Conservation (phyloP, 1,284 basidiomycete species). For the Melampsora occidentalis region DNA sequence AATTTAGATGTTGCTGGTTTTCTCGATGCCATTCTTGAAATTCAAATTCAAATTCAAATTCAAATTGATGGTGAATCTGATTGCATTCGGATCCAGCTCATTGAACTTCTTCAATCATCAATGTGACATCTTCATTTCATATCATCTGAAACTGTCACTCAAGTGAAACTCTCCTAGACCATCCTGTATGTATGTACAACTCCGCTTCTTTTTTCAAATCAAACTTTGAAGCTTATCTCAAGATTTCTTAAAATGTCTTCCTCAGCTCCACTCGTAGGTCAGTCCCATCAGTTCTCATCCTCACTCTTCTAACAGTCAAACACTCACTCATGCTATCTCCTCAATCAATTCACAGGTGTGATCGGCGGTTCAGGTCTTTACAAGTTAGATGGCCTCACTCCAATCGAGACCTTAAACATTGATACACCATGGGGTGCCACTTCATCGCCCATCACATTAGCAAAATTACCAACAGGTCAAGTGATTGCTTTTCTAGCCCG, state of each 20-base stretch:
- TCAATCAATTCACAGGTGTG: slow-evolving; percentile 45
- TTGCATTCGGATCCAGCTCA: no score
- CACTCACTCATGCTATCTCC: no score
- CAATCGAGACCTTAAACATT: slow-evolving; percentile 63
- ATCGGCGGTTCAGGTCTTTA: slow-evolving; percentile 60
- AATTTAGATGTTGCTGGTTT: neutral
- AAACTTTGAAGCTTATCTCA: neutral
- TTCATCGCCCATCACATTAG: slow-evolving; percentile 86
- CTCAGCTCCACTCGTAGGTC: neutral
- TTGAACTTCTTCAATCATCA: no score
- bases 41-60: no score
- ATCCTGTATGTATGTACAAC: no score
- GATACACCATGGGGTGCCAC: slow-evolving; percentile 85
- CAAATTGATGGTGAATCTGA: no score
- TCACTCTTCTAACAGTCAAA: neutral
- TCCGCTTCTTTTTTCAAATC: no score
- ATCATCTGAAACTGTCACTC: no score
- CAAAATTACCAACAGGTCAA: slow-evolving; percentile 70
- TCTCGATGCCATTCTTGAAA: neutral
- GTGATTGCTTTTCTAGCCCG: slow-evolving; percentile 87
- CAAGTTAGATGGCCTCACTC: slow-evolving; percentile 80
- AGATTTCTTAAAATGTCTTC: neutral
- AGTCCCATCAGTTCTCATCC: neutral
- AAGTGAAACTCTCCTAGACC: no score
- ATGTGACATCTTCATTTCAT: no score